Conservation (phyloP, 345 rosid species). For the Eucalyptus caleyi region DNA sequence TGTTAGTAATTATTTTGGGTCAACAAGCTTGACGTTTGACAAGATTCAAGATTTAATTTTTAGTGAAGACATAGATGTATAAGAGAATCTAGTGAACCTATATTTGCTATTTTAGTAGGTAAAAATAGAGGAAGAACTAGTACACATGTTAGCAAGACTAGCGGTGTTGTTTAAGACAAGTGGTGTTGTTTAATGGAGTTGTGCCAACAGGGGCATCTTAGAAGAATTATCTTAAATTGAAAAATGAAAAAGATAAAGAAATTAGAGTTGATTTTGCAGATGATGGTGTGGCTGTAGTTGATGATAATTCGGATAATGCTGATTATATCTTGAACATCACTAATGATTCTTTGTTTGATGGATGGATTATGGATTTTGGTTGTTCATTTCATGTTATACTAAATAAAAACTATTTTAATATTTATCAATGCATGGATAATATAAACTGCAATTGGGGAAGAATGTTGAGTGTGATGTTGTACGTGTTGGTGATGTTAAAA, state of each 20-base stretch:
- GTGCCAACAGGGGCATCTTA: rapidly evolving
- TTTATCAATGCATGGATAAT: background rate
- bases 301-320: rapidly evolving
- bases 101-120: rapidly evolving
- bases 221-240: too few species aligned
- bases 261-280: rapidly evolving
- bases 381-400: rapidly evolving
- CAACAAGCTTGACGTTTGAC: too few species aligned
- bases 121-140: too few species aligned
- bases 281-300: background rate
- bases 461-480: rapidly evolving
- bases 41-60: too few species aligned
- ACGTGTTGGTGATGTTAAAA: rapidly evolving
- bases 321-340: rapidly evolving
- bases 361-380: background rate
- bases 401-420: background rate
- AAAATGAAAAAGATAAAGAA: too few species aligned
- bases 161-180: too few species aligned
- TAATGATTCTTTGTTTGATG: rapidly evolving
- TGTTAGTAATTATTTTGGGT: too few species aligned
- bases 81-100: too few species aligned
- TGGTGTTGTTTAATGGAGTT: too few species aligned
- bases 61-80: too few species aligned
- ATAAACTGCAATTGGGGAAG: background rate
- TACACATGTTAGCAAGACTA: too few species aligned